Evolutionary conservation across 2,329 filamentous ascomycete genomes (phyloP).

Genomic region (Tolypocladium sp.): DNA sequence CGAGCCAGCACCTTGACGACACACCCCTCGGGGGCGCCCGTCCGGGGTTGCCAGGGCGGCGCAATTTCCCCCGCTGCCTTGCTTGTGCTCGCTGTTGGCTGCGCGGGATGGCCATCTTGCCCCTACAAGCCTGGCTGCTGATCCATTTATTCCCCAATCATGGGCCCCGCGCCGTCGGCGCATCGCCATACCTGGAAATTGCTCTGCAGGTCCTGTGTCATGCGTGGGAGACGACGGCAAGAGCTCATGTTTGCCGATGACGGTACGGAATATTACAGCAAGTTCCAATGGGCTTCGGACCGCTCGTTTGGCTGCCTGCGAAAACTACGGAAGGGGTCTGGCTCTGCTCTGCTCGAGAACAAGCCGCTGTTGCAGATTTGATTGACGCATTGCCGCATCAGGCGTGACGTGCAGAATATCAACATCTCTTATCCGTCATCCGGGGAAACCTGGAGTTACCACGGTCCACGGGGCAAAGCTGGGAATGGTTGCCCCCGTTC

Average conservation of each 20-base stretch:
- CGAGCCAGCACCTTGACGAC: background rate
- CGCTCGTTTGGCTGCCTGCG: too few species aligned
- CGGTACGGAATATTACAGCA: too few species aligned
- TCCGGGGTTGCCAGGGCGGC: background rate
- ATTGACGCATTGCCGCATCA: too few species aligned
- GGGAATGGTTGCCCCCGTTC: background rate
- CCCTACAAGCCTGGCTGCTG: background rate
- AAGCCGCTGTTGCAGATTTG: background rate
- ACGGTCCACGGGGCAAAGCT: background rate
- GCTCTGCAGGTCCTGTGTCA: background rate
- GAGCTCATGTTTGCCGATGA: background rate
- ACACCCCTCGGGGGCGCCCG: background rate
- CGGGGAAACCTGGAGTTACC: background rate
- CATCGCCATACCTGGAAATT: background rate
- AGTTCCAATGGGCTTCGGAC: too few species aligned
- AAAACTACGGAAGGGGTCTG: too few species aligned
- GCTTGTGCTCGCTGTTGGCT: background rate
- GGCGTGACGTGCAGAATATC: background rate
- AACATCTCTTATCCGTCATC: background rate
- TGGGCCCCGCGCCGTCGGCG: background rate
- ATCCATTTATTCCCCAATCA: background rate
- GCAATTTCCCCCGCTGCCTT: background rate
- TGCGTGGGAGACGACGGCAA: background rate
- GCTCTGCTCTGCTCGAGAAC: too few species aligned
- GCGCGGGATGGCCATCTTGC: background rate